Evolutionary conservation across 1,139 yeast species (phyloP).

Genomic region (Cylindricascospora bacillispora): DNA sequence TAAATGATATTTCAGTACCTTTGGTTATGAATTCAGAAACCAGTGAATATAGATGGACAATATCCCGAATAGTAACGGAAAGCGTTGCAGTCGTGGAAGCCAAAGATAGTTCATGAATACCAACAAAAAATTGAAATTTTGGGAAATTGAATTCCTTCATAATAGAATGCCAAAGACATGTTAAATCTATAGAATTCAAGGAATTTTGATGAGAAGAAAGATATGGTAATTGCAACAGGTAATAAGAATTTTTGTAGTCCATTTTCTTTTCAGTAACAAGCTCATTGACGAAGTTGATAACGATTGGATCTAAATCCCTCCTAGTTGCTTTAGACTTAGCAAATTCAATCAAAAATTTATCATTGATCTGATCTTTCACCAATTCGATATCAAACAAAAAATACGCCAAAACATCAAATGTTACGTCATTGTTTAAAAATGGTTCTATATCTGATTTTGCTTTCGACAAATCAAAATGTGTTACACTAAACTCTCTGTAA

Average conservation of each 20-base stretch:
- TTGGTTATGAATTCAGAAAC: too few species aligned
- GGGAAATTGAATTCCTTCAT: slow-evolving; percentile 12
- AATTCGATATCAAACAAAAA: slow-evolving; percentile 12
- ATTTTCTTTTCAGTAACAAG: too few species aligned
- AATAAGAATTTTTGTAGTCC: too few species aligned
- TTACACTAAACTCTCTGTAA: slow-evolving; percentile 12
- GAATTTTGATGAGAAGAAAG: too few species aligned
- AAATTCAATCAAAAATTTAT: slow-evolving; percentile 24
- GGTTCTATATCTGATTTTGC: slow-evolving; percentile 2
- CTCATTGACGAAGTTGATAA: too few species aligned
- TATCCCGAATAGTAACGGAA: too few species aligned
- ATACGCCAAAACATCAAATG: slow-evolving; percentile 8
- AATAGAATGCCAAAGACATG: slow-evolving; percentile 11
- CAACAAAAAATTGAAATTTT: slow-evolving; percentile 24
- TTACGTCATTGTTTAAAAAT: slow-evolving; percentile 5
- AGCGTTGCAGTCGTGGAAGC: too few species aligned
- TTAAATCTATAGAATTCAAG: slow-evolving; percentile 13
- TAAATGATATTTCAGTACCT: too few species aligned
- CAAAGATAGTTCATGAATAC: slow-evolving; percentile 13
- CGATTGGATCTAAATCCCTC: too few species aligned
- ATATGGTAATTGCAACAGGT: slow-evolving; percentile 10
- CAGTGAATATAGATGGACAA: too few species aligned
- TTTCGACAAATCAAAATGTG: slow-evolving; percentile 6
- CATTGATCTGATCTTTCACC: slow-evolving; percentile 5
- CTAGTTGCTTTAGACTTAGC: slow-evolving; percentile 12